Percentiles rank a stretch among this genome's conserved stretches.
phyloP scores from a whole-genome alignment of 1,139 yeast species.

The Yamadazyma buinensis region DNA sequence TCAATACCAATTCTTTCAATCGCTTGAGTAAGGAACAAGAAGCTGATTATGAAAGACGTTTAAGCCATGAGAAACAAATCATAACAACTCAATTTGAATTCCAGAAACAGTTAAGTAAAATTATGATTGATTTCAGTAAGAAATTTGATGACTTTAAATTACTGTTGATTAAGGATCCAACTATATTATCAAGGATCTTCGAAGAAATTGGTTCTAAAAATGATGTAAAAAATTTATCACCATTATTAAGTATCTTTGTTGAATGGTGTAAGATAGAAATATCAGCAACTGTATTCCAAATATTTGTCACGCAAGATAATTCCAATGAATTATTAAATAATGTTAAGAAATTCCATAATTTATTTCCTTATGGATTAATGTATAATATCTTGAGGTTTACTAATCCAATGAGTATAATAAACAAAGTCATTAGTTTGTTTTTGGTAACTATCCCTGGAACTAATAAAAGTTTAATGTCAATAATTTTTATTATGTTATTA shows the following conservation, averaged over 20 bases:
- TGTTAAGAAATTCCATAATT: constrained; percentile 60
- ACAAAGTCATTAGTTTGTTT: constrained; percentile 71
- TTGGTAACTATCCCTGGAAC: constrained; percentile 70
- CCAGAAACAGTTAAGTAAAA: constrained; percentile 57
- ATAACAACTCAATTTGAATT: constrained; percentile 67
- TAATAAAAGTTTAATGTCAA: constrained; percentile 57
- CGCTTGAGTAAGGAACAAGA: constrained; percentile 37
- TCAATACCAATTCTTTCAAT: constrained; percentile 30
- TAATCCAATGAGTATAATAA: constrained; percentile 80
- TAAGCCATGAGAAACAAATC: constrained; percentile 57
- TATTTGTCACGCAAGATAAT: constrained; percentile 75
- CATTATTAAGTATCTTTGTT: constrained; percentile 62
- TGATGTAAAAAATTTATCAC: constrained; percentile 59
- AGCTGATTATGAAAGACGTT: constrained; percentile 54
- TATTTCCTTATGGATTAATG: constrained; percentile 75
- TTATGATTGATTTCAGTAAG: constrained; percentile 40
- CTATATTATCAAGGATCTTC: constrained; percentile 48
- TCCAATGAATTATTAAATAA: constrained; percentile 72
- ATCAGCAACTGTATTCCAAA: constrained; percentile 77
- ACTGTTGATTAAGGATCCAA: constrained; percentile 47
- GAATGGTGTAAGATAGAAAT: constrained; percentile 81
- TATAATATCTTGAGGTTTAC: constrained; percentile 75
- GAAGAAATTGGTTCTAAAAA: constrained; percentile 57
- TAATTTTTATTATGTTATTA: constrained; percentile 67
- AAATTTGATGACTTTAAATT: constrained; percentile 56